Evolutionary conservation across 2,329 filamentous ascomycete genomes (phyloP), one percentile per base, ranked within the genome.

Genomic region (Claviceps paspali): DNA sequence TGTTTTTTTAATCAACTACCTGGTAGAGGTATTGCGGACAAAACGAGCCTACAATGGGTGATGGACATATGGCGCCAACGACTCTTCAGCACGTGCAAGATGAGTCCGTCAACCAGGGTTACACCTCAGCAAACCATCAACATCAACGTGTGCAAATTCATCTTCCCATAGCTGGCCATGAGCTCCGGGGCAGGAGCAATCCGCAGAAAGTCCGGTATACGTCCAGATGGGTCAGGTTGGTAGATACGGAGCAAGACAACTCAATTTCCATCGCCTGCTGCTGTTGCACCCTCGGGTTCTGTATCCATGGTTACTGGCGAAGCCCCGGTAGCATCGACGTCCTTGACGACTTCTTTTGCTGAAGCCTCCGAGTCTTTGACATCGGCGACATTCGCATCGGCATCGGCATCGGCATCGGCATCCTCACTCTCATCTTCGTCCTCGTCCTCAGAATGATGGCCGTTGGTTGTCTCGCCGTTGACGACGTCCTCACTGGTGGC

Each of bases 401-500:
- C 32, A n/a, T 24, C 21, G 12, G n/a, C 31, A 7, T 26, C 33
- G 23, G 14, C 32, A 19, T 14, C 32, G 15, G 14, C 32, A 19
- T 34, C 54, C 0, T 45, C 55, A 12, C 53, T 54, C 0, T 45
- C 54, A n/a, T 53, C 56, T 2, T 53, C 53, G 10, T 58, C 57
- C 2, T 57, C 57, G 26, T 39, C 26, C 10, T 34, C 14, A 2
- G 33, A 34, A 0, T 57, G 59, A 4, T 48, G 52, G 1, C 52
- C 55, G 15, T 49, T 53, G 17, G 49, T 51, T n/a, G 49, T 58
- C 12, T 59, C 49, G 42, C 57, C 57, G 44, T 59, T 57, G 31
- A 50, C 41, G 11, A 46, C 50, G 30, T 49, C 50, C 33, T 51
- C 50, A 15, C 43, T 50, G 17, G 51, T 47, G 19, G 52, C 52